These are phyloP conservation scores for Moricandia arvensis DNA, from an alignment of 345 rosid genomes.

Conservation along the genomic window DNA sequence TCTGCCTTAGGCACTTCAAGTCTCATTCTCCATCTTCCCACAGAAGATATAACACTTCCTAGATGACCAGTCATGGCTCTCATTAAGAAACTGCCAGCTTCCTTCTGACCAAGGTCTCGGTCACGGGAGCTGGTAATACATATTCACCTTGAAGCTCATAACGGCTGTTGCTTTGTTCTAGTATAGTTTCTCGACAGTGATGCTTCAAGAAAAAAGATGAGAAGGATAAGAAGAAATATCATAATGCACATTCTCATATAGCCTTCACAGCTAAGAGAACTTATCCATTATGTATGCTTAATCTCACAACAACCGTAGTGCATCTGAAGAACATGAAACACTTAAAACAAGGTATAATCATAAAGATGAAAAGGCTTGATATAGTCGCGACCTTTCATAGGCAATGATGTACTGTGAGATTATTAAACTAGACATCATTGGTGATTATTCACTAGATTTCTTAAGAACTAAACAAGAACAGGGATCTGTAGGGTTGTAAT, in stretches of 20 bases:
- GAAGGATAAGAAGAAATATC: constrained; percentile 31
- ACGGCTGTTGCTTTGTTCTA: constrained; percentile 86
- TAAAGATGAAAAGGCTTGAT: not conserved
- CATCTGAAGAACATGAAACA: constrained; percentile 9
- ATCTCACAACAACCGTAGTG: not conserved
- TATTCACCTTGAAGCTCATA: constrained; percentile 99
- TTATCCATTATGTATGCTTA: not conserved
- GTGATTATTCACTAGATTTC: constrained; percentile 6
- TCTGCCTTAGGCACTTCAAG: constrained; percentile 98
- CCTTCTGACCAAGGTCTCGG: constrained; percentile 68
- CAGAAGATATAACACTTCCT: constrained; percentile 91
- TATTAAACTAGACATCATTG: not conserved
- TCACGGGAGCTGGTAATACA: constrained; percentile 92
- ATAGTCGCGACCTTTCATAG: not conserved
- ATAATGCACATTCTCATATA: constrained; percentile 20
- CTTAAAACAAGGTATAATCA: not conserved
- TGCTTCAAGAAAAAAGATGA: constrained; percentile 44
- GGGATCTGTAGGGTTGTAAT: constrained; percentile 4
- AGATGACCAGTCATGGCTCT: constrained; percentile 94
- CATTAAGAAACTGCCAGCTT: constrained; percentile 71
- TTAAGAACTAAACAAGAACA: constrained; percentile 12
- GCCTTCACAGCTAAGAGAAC: constrained; percentile 10
- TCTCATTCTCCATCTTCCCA: constrained; percentile 99
- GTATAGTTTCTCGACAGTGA: constrained; percentile 85
- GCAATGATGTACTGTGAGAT: constrained; percentile 10